Percentiles rank a stretch among this genome's conserved stretches.
Conservation (phyloP, 257 asterid species). For the Cinchona pubescens region DNA sequence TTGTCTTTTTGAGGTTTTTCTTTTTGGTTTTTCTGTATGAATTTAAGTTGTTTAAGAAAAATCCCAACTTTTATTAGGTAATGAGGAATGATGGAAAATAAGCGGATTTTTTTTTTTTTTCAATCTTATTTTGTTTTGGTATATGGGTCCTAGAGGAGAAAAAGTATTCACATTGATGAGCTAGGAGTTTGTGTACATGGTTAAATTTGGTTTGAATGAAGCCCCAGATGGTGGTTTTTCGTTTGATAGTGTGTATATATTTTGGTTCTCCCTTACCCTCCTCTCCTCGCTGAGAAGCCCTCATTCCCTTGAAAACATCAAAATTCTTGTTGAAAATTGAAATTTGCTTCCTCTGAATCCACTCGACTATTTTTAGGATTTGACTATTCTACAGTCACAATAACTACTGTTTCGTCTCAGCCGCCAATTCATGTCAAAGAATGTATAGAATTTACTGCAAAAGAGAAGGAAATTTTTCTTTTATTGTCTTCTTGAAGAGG, state of each 20-base stretch:
- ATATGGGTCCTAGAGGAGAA: background rate
- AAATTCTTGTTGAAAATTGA: background rate
- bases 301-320: background rate
- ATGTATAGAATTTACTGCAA: background rate
- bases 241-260: too few relatives aligned
- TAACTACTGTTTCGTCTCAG: conserved; percentile 12
- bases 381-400: background rate
- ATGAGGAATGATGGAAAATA: background rate
- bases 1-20: background rate
- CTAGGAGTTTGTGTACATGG: background rate
- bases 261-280: background rate
- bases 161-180: background rate
- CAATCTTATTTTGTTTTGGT: background rate
- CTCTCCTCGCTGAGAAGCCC: background rate
- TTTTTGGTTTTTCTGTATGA: background rate
- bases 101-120: background rate
- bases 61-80: background rate
- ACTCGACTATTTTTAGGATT: background rate
- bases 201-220: background rate
- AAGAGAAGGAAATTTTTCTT: too few relatives aligned
- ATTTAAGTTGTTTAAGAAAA: background rate
- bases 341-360: background rate
- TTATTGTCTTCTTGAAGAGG: too few relatives aligned
- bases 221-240: background rate
- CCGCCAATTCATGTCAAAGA: conserved; percentile 26